A percentile compares a stretch with the other conserved stretches of the same genome.
These are phyloP conservation scores for Aspergillus thermomutatus DNA, from an alignment of 2,329 filamentous ascomycete species.

Conservation along the genomic window DNA sequence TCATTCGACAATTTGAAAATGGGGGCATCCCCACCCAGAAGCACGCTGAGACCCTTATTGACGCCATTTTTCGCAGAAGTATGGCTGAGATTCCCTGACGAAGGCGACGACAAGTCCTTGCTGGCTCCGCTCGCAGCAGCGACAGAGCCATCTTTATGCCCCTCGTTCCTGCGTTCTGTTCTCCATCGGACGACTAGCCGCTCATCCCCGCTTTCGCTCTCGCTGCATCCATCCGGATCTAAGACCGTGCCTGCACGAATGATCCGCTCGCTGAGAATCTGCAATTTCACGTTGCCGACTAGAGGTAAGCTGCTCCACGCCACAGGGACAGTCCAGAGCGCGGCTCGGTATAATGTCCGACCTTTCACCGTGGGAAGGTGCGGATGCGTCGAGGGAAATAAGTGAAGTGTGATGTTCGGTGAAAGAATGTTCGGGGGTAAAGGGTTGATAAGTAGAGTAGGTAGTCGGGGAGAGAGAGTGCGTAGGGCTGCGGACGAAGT, in stretches of 20 bases:
- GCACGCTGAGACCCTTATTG: slow-evolving; percentile 40
- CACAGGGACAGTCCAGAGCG: slow-evolving; percentile 91
- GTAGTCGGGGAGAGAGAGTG: slow-evolving; percentile 60
- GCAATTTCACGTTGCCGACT: slow-evolving; percentile 81
- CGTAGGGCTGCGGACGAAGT: slow-evolving; percentile 49
- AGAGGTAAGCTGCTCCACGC: slow-evolving; percentile 93
- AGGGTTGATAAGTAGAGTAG: slow-evolving; percentile 58
- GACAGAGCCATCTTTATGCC: slow-evolving; percentile 1
- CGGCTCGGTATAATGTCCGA: slow-evolving; percentile 84
- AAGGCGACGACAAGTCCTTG: background rate
- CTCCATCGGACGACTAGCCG: slow-evolving; percentile 91
- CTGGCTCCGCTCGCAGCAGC: background rate
- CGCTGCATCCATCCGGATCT: slow-evolving; percentile 30
- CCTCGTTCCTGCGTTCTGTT: slow-evolving; percentile 49
- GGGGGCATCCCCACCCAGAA: slow-evolving; percentile 53
- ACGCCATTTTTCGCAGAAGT: slow-evolving; percentile 28
- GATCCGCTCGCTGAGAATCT: slow-evolving; percentile 88
- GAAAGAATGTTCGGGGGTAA: slow-evolving; percentile 61
- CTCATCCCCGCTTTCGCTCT: slow-evolving; percentile 52
- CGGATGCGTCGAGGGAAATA: slow-evolving; percentile 61
- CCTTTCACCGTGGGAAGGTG: slow-evolving; percentile 86
- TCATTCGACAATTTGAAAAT: slow-evolving; percentile 53
- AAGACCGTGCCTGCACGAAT: slow-evolving; percentile 51
- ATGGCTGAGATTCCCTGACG: slow-evolving; percentile 12
- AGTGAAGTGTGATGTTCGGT: slow-evolving; percentile 59